Conservation (phyloP, 495 filamentous ascomycete genomes). For the Xeromyces bisporus region DNA sequence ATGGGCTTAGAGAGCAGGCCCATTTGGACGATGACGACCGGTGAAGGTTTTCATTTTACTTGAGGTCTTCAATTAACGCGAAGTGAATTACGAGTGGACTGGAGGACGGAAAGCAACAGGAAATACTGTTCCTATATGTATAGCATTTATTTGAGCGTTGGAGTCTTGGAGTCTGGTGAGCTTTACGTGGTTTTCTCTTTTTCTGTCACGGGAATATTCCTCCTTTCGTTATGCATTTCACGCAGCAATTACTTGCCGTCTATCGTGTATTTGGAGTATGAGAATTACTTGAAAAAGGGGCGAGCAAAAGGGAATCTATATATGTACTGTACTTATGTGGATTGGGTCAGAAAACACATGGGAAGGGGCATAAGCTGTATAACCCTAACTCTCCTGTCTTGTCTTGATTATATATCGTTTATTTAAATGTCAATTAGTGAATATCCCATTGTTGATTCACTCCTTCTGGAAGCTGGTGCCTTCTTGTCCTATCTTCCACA, state of each 20-base stretch:
- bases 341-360: not conserved
- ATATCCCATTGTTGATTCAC: too few relatives aligned
- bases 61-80: too few relatives aligned
- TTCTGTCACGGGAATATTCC: not conserved
- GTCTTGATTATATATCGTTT: too few relatives aligned
- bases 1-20: constrained; percentile 10
- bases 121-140: not conserved
- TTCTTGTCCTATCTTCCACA: too few relatives aligned
- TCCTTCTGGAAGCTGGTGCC: too few relatives aligned
- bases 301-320: not conserved
- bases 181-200: too few relatives aligned
- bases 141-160: not conserved
- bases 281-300: not conserved
- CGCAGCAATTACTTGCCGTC: too few relatives aligned
- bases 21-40: constrained; percentile 17
- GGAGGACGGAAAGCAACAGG: not conserved
- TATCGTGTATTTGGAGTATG: too few relatives aligned
- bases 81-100: too few relatives aligned
- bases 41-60: constrained; percentile 3
- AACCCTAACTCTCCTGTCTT: too few relatives aligned
- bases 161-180: not conserved
- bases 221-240: not conserved
- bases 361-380: too few relatives aligned
- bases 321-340: not conserved
- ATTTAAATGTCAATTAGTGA: too few relatives aligned